Percentiles rank a stretch among this genome's conserved stretches.
phyloP scores from a whole-genome alignment of 257 asterid species.

The Ajuga chamaepitys region DNA sequence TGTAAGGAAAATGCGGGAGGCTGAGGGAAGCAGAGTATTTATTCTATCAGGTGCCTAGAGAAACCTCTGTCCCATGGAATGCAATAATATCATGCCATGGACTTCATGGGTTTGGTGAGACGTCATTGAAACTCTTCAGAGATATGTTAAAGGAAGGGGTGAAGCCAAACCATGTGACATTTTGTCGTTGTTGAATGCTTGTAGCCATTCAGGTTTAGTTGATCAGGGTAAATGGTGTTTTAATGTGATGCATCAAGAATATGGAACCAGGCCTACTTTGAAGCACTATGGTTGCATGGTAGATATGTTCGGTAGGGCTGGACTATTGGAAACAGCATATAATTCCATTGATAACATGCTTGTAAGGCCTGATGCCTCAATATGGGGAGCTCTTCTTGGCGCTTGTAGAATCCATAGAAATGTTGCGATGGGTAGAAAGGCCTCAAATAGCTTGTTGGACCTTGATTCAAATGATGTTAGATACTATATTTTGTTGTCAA shows the following conservation, averaged over 20 bases:
- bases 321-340: conserved; percentile 44
- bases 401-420: conserved; percentile 62
- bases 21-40: conserved; percentile 49
- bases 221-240: conserved; percentile 52
- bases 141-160: conserved; percentile 55
- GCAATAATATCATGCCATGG: conserved; percentile 69
- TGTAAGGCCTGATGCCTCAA: conserved; percentile 41
- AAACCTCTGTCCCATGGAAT: conserved; percentile 55
- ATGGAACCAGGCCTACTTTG: conserved; percentile 44
- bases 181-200: conserved; percentile 58
- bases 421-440: conserved; percentile 54
- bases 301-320: conserved; percentile 73
- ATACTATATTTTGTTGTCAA: conserved; percentile 73
- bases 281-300: conserved; percentile 73
- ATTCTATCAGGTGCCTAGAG: conserved; percentile 42
- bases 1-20: conserved; percentile 79
- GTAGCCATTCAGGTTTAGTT: conserved; percentile 77
- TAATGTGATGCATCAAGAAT: conserved; percentile 47
- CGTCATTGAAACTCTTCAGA: conserved; percentile 42
- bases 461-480: conserved; percentile 53
- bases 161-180: conserved; percentile 69
- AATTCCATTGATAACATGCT: conserved; percentile 43
- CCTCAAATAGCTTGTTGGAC: conserved; percentile 36
- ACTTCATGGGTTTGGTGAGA: conserved; percentile 64
- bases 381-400: conserved; percentile 77